Percentiles rank a stretch among this genome's conserved stretches.
These are phyloP conservation scores for Bidens hawaiensis DNA, from an alignment of 140 eudicot species.

Conservation along the genomic window DNA sequence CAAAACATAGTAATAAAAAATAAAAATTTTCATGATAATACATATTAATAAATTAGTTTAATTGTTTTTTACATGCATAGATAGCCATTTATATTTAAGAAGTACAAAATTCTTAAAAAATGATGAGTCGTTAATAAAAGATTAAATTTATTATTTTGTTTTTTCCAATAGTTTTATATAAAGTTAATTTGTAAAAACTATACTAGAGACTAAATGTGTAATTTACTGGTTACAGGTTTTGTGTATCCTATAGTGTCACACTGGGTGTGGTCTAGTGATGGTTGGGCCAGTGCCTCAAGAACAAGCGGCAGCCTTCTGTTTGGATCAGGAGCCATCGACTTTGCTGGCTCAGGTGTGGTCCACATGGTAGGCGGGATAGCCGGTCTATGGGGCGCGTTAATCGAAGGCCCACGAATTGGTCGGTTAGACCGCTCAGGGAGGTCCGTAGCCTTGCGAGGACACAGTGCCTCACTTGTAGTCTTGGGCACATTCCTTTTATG, in stretches of 20 bases:
- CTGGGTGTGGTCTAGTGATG: slow-evolving; percentile 59
- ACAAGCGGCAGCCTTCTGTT: slow-evolving; percentile 15
- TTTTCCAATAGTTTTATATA: too few species aligned
- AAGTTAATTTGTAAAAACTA: background rate
- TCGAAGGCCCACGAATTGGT: slow-evolving; percentile 54
- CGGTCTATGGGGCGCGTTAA: slow-evolving; percentile 42
- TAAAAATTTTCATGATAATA: too few species aligned
- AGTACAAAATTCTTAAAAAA: too few species aligned
- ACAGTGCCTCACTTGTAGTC: slow-evolving; percentile 33
- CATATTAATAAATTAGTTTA: too few species aligned
- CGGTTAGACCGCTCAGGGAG: slow-evolving; percentile 37
- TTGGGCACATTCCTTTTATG: slow-evolving; percentile 37
- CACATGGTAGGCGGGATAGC: slow-evolving; percentile 57
- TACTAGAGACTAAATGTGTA: background rate
- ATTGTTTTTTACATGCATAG: too few species aligned
- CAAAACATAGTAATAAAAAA: too few species aligned
- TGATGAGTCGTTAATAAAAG: too few species aligned
- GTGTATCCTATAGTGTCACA: slow-evolving; percentile 56
- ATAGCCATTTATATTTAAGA: too few species aligned
- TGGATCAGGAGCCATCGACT: slow-evolving; percentile 49
- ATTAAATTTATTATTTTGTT: too few species aligned
- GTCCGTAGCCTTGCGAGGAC: slow-evolving; percentile 30
- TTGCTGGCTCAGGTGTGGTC: slow-evolving; percentile 60
- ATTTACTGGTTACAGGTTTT: slow-evolving; percentile 17
- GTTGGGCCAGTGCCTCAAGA: slow-evolving; percentile 46